Base-by-base conservation (phyloP, 371 early-diverging fungal species). In the Mortierella sp. region DNA sequence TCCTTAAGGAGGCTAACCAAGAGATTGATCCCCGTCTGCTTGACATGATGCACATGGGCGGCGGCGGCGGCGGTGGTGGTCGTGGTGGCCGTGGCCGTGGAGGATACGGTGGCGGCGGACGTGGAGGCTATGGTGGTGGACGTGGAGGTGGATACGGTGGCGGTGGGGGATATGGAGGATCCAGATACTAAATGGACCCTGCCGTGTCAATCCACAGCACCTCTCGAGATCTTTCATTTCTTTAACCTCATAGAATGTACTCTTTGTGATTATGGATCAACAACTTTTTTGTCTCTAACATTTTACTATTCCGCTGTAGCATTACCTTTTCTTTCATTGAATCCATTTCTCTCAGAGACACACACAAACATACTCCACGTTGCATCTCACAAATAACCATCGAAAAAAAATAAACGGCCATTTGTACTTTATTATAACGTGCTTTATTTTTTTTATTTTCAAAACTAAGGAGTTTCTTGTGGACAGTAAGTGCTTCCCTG, bases 1-100 rank as follows among this genome's bases (percentile, higher is more conserved):
- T 99, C 77, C 86, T 99, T 64, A 90, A 87, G 40, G 97, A 99
- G 86, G 97, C 99, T 37, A 95, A 97, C 51, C 99, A 99, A 87
- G 93, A 92, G 64, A 89, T 99, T 32, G 96, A 96, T 43, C 92
- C 92, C 35, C 91, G 95, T 69, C 89, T 99, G 45, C 78, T 88
- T 51, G 94, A 96, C 16, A 90, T 99, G 90, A 89, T 92, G 57
- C 87, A 83, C 35, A 75, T 80, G 73, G 68, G 74, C 26, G 80
- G 85, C n/a, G 84, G 87, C 32, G 77, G 86, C 12, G 76, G 88
- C 64, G 80, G 91, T 51, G 70, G 89, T 64, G 78, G 89, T 49
- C 87, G 92, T 24, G 83, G 88, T 62, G 70, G 88, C 32, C 77
- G 89, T 37, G 85, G 90, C 58, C 55, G 88, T 63, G 86, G 91